Percentiles rank a stretch among this genome's conserved stretches.
These are phyloP conservation scores for Penicillium herquei DNA, from an alignment of 495 filamentous ascomycete genomes.

Conservation along the genomic window DNA sequence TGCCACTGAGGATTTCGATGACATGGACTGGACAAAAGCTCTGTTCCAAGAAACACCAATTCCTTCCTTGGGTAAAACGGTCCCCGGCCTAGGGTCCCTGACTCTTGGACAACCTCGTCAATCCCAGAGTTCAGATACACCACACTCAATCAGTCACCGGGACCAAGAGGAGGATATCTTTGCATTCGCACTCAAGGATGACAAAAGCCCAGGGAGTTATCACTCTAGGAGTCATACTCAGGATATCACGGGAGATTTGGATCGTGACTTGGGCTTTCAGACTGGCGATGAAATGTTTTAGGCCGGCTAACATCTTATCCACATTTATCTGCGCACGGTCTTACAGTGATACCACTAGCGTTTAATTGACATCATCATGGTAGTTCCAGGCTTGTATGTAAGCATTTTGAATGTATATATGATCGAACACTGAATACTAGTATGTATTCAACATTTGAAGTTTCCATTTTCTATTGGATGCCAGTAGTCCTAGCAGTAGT, in stretches of 20 bases:
- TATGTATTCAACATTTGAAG: too few species aligned
- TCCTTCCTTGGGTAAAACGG: not conserved
- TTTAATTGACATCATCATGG: too few species aligned
- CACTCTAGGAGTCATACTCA: slow-evolving; percentile 8
- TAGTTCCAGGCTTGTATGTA: too few species aligned
- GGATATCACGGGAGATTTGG: slow-evolving; percentile 44
- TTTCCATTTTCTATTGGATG: too few species aligned
- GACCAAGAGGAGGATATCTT: slow-evolving; percentile 29
- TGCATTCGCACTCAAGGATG: slow-evolving; percentile 21
- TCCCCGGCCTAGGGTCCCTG: not conserved
- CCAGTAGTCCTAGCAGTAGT: too few species aligned
- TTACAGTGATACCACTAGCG: too few species aligned
- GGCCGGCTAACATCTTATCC: not conserved
- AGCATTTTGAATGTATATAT: too few species aligned
- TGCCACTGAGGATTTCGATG: slow-evolving; percentile 17
- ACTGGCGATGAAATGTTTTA: slow-evolving; percentile 41
- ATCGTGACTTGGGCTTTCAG: slow-evolving; percentile 38
- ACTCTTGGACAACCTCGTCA: not conserved
- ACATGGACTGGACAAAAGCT: slow-evolving; percentile 38
- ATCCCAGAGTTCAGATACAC: slow-evolving; percentile 1
- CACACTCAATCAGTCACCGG: not conserved
- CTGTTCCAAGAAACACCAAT: slow-evolving; percentile 29
- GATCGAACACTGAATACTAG: too few species aligned
- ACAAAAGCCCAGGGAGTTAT: not conserved
- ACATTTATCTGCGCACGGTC: too few species aligned